Evolutionary conservation across 73 alveolate species (phyloP).

Genomic region (Diophrys sp.): DNA sequence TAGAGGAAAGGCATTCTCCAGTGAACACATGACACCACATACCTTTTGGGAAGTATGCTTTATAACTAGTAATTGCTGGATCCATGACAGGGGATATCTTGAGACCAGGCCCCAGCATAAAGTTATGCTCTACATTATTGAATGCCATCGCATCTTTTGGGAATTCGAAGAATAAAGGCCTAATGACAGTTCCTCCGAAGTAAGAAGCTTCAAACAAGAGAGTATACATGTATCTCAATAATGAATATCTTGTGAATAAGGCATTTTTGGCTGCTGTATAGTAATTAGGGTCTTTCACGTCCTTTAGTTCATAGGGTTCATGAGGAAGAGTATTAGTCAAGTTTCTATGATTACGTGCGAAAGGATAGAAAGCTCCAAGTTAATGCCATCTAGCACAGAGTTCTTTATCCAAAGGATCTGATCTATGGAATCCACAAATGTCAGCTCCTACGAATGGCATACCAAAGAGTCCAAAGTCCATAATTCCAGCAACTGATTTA

Average conservation of each 20-base stretch:
- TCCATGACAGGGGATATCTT: conserved; percentile 49
- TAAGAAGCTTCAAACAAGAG: conserved; percentile 55
- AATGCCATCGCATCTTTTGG: conserved; percentile 56
- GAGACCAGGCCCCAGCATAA: conserved; percentile 42
- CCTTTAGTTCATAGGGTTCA: conserved; percentile 49
- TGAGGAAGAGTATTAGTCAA: conserved; percentile 7
- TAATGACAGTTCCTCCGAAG: conserved; percentile 61
- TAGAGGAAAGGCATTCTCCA: neutral
- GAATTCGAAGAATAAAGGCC: conserved; percentile 87
- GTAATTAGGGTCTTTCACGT: neutral
- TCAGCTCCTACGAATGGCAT: conserved; percentile 96
- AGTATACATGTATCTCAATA: conserved; percentile 74
- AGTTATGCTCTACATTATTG: conserved; percentile 25
- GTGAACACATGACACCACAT: conserved; percentile 28
- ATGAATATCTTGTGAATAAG: conserved; percentile 57
- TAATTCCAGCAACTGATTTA: conserved; percentile 88
- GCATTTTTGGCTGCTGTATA: conserved; percentile 22
- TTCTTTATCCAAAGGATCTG: conserved; percentile 71
- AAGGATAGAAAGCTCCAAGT: conserved; percentile 95
- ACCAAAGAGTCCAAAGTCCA: conserved; percentile 94
- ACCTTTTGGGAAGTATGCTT: conserved; percentile 62
- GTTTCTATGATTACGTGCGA: conserved; percentile 42
- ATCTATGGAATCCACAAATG: conserved; percentile 95
- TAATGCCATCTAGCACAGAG: conserved; percentile 96
- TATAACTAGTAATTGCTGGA: neutral